Base-by-base conservation (phyloP, 2,329 filamentous ascomycete genomes). In the Colletotrichum orchidophilum region DNA sequence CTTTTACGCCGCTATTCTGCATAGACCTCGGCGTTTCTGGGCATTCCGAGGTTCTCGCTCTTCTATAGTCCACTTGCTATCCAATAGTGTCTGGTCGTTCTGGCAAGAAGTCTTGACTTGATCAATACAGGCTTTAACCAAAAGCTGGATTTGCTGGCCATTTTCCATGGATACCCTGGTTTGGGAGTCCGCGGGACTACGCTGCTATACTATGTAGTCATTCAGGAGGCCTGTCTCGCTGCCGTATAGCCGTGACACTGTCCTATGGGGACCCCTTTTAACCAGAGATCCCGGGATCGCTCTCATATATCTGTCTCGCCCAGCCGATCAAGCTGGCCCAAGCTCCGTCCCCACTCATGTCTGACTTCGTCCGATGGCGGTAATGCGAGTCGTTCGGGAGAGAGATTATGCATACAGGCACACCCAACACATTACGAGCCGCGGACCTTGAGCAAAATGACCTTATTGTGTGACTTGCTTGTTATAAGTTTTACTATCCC, bases 1-100 rank as follows among this genome's bases (percentile, higher is more conserved):
- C 2, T 83, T 83, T 71, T 86, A 84, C 73, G 83, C 82, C 5
- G 77, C 83, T 5, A 75, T 84, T 12, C 70, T 87, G 33, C 81
- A 86, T 71, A 74, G 74, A 18, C 76, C 74, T 39, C 75, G 77
- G 15, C 62, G 75, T 1, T 77, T 76, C 21, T 83, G 82, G 82
- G 74, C 80, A 33, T 76, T 83, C 61, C 75, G 77, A 5, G 75
- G 76, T 60, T 77, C 77, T 2, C 81, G 81, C 1, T 75, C 76
- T 0, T 76, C 75, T 53, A 55, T 83, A 46, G 75, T 82, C 33
- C 74, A 75, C 2, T 76, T 80, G 1, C 76, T 82, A 15, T 75
- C 80, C 6, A 74, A 75, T 18, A 76, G 81, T 57, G 70, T 82
- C 2, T 80, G 81, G 3, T 73, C 62, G 21, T 79, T 78, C 21